Evolutionary conservation across 306 rosid species (phyloP), one percentile per base, ranked within the genome.

Genomic region (Citrullus mucosospermus): DNA sequence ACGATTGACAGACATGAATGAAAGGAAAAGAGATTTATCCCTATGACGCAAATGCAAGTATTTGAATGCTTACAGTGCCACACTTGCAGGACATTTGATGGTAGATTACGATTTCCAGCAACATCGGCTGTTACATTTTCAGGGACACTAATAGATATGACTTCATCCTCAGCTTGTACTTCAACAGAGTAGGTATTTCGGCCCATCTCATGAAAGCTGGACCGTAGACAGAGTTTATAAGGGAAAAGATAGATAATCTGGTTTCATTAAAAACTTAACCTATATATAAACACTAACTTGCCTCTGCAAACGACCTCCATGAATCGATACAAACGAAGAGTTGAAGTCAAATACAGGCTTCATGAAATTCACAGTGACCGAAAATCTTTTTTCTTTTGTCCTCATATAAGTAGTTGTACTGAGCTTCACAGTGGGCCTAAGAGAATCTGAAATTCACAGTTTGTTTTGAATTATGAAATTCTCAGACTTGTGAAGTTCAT

Each of bases 291-390:
- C 38, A 58, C 34, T 62, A 78, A 86, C 90, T 88, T 89, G 85
- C 98, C 96, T 88, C 68, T 78, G 79, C 68, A 88, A 51, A 85
- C 34, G 83, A 76, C 98, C 97, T 75, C 98, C 98, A 6, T 89
- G 83, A 70, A 89, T 82, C 58, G 91, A 87, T 84, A 94, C 44
- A 83, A 80, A 59, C 17, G 98, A 92, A 50, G 89, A 82, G 83
- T 89, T 94, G 92, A 94, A 94, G 68, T 80, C 88, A 75, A 94
- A 88, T 74, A 92, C 95, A 71, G 98, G 97, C 83, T 94, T 90
- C 78, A 54, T 17, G 79, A 94, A 94, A 53, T 81, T 84, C 18
- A 92, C 61, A 25, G 86, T 66, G 84, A 94, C 81, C 6, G 85
- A 87, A 76, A 94, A 76, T 44, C 59, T 80, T 80, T 85, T 81